Conservation (phyloP, 1,284 basidiomycete genomes). For the Cystobasidium slooffiae region DNA sequence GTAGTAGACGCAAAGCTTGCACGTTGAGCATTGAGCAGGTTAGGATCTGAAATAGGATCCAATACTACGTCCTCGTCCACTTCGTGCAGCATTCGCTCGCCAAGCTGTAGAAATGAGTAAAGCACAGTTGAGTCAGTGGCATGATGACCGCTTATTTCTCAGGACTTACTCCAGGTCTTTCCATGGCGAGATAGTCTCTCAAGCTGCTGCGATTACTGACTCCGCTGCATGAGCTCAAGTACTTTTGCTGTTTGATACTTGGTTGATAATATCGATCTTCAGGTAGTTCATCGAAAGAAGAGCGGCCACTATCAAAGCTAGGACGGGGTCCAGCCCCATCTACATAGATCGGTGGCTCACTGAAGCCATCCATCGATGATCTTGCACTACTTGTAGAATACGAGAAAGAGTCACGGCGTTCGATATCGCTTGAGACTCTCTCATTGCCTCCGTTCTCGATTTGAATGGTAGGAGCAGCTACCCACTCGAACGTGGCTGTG, state of each 20-base stretch:
- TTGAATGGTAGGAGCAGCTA: constrained; percentile 4
- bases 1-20: background rate
- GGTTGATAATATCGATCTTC: background rate
- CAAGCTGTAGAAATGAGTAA: constrained; percentile 19
- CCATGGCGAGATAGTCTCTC: constrained; percentile 41
- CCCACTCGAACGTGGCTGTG: background rate
- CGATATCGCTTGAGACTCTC: constrained; percentile 16
- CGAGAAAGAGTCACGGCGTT: constrained; percentile 4
- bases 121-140: background rate
- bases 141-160: background rate
- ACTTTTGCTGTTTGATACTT: constrained; percentile 7
- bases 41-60: constrained; percentile 7
- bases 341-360: constrained; percentile 2
- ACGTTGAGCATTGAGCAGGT: background rate
- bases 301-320: constrained; percentile 38
- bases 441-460: background rate
- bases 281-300: constrained; percentile 30
- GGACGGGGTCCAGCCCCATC: constrained; percentile 3
- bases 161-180: constrained; percentile 33
- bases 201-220: constrained; percentile 34
- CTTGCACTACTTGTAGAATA: constrained; percentile 1
- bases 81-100: constrained; percentile 40
- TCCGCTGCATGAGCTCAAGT: constrained; percentile 18
- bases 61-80: constrained; percentile 37
- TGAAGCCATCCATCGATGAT: constrained; percentile 31